Base-by-base conservation (phyloP, 257 asterid species). In the Knoxia roxburghii region DNA sequence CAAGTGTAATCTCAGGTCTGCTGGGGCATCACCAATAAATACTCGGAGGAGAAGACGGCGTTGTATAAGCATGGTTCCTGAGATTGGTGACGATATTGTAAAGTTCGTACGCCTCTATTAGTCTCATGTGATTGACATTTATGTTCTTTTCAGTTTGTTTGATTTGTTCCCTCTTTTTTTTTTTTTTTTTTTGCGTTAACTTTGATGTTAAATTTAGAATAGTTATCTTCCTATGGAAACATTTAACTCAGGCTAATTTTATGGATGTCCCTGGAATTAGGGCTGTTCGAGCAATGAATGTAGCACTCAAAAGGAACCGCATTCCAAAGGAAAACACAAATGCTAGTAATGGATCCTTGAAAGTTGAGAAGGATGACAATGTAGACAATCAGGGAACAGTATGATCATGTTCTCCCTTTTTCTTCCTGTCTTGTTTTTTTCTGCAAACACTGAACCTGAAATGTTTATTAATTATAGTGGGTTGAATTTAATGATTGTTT, bases 11-110 rank as follows among this genome's bases (percentile, higher is more conserved):
- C 84, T 73, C 82, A 90, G 96, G 83, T 91, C 98, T 61, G 98
- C 86, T 68, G 95, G 98, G 65, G 86, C 98, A 71, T 91, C 98
- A 76, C 95, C 98, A n/a, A 56, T 79, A 64, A 85, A 82, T 72
- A 71, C 90, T 52, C 84, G 87, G 74, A 89, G 96, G 79, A 85
- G 95, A 80, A 84, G 95, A 75, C 80, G 91, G 24, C 90, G 88
- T 5, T 81, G 91, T 75, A 69, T 82, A 66, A 89, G 98, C 84
- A 74, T 91, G 90, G 76, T 87, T 81, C 96, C 98, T 9, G 98
- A 91, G 86, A 89, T 91, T 75, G 90, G 96, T 59, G 98, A 91
- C 70, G 96, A 91, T 76, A 87, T 86, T 70, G 96, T 87, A 73
- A 91, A 95, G 96, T 91, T 78, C 85, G 67, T 45, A 77, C 66